Conservation (phyloP, 306 rosid species). For the Dryas drummondii region DNA sequence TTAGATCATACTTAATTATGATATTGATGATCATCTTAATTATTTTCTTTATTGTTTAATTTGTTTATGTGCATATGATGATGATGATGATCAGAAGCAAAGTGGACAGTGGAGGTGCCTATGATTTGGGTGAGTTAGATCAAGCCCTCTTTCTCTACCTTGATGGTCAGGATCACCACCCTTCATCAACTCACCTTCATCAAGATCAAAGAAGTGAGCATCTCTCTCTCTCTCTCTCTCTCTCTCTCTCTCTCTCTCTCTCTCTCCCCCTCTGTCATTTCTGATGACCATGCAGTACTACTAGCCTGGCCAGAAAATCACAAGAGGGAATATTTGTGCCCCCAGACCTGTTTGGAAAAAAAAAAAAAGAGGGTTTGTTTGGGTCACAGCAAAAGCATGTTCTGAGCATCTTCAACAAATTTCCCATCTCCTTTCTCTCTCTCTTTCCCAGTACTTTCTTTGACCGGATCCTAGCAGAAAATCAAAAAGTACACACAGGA, state of each 20-base stretch:
- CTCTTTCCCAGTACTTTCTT: background rate
- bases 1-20: no score
- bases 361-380: slow-evolving; percentile 10
- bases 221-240: slow-evolving; percentile 3
- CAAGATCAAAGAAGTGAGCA: slow-evolving; percentile 74
- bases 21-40: background rate
- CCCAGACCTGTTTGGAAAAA: slow-evolving; percentile 41
- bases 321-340: background rate
- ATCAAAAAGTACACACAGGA: background rate
- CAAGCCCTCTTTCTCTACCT: slow-evolving; percentile 89
- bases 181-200: slow-evolving; percentile 36
- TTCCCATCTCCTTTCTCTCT: background rate
- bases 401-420: slow-evolving; percentile 20
- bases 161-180: slow-evolving; percentile 66
- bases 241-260: no score
- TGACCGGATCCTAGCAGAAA: slow-evolving; percentile 5
- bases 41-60: background rate
- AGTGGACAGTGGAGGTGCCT: slow-evolving; percentile 54
- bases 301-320: no score
- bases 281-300: no score
- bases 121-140: slow-evolving; percentile 91
- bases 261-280: no score
- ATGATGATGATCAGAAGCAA: slow-evolving; percentile 43
- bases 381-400: slow-evolving; percentile 63
- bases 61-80: background rate